Evolutionary conservation across 1,284 basidiomycete species (phyloP), one percentile per base, ranked within the genome.

Genomic region (Porogramme epimiltina): DNA sequence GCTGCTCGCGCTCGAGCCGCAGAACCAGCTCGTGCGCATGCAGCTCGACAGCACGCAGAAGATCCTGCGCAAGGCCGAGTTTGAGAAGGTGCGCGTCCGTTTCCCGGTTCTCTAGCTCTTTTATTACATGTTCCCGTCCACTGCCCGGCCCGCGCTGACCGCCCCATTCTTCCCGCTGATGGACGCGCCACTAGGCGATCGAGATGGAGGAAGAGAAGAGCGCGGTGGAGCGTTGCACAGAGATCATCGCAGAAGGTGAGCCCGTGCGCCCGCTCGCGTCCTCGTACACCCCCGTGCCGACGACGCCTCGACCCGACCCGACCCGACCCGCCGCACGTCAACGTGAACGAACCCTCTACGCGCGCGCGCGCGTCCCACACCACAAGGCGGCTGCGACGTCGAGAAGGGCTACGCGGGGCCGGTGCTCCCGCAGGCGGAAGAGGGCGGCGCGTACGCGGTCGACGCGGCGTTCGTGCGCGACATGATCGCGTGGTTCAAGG

Each of bases 401-500:
- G 89, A 93, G 52, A 75, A 75, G 36, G 68, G 72, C 22, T 95
- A 95, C 62, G 64, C 75, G 6, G 93, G 87, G 8, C 91, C 88
- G 4, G 77, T 75, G 47, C 77, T 93, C 19, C 70, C 77, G 37
- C 28, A 31, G 28, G 69, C 73, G 23, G 63, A 69, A 41, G 76
- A 81, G 49, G 77, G 81, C 49, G 86, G 84, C 41, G 84, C 83
- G 70, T 93, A 84, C 72, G 74, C 69, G 43, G 91, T 95, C 51
- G 89, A 85, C 19, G 68, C 80, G 33, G 80, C 87, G 48, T 99
- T 98, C 70, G 78, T 99, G 57, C 80, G 84, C 57, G 80, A 75
- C 28, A 95, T 98, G 94, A 84, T 98, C 42, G 76, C 88, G 60
- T 91, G 86, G 83, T 98, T 98, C 75, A 97, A 96, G 74, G 82